Conservation (phyloP, 2,329 filamentous ascomycete species). For the Lachnellula suecica region DNA sequence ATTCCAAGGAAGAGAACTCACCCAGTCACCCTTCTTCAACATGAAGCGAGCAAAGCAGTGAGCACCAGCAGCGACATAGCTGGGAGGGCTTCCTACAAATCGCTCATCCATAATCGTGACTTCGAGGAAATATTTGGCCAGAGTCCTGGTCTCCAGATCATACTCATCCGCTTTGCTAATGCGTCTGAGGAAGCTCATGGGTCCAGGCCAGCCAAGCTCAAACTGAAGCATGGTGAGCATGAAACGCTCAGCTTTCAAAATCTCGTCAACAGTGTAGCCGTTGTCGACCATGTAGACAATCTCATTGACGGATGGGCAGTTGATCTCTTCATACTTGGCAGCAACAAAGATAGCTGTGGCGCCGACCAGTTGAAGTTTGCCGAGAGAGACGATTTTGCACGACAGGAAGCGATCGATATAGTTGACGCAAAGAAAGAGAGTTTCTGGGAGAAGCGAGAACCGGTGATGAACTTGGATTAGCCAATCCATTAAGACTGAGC, state of each 20-base stretch:
- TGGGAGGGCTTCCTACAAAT: slow-evolving; percentile 87
- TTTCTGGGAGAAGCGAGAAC: slow-evolving; percentile 89
- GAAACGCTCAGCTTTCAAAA: slow-evolving; percentile 95
- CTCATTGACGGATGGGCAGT: slow-evolving; percentile 90
- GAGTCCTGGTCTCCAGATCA: slow-evolving; percentile 88
- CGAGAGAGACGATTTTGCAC: slow-evolving; percentile 89
- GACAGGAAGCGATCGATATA: slow-evolving; percentile 97
- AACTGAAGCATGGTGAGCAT: slow-evolving; percentile 97
- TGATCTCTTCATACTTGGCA: slow-evolving; percentile 98
- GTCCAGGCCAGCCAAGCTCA: slow-evolving; percentile 95
- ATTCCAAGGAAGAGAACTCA: slow-evolving; percentile 47
- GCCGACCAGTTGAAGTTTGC: slow-evolving; percentile 92
- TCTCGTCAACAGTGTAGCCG: slow-evolving; percentile 86
- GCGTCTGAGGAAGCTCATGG: slow-evolving; percentile 95
- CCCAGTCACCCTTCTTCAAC: slow-evolving; percentile 90
- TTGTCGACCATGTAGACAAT: slow-evolving; percentile 98
- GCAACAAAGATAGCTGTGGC: slow-evolving; percentile 95
- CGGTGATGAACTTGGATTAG: slow-evolving; percentile 92
- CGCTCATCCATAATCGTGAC: slow-evolving; percentile 97
- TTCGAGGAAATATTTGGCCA: slow-evolving; percentile 98
- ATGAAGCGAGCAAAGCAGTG: slow-evolving; percentile 90
- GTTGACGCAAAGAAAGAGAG: slow-evolving; percentile 91
- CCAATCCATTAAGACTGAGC: slow-evolving; percentile 96
- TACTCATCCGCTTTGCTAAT: slow-evolving; percentile 99
- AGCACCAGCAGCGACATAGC: slow-evolving; percentile 86